These are phyloP conservation scores for Polyporus arcularius DNA, from an alignment of 768 basidiomycete species.

Conservation along the genomic window DNA sequence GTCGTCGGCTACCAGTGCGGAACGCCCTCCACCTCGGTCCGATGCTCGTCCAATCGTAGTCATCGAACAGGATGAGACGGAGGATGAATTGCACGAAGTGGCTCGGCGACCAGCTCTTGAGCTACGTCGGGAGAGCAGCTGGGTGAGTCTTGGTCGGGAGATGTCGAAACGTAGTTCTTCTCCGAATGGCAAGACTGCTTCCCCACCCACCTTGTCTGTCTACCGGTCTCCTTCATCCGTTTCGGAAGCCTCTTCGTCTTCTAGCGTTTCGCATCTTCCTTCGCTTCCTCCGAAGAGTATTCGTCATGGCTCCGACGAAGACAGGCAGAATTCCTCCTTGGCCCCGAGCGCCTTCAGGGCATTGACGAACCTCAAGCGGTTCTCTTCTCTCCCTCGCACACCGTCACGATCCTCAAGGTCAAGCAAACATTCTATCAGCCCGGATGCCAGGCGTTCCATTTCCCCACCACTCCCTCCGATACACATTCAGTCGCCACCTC, in stretches of 20 bases:
- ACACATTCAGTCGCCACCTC: constrained; percentile 1
- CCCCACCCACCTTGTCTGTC: constrained; percentile 5
- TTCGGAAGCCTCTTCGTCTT: constrained; percentile 11
- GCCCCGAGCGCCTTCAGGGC: constrained; percentile 24
- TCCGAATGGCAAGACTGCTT: constrained; percentile 21
- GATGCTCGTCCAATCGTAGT: constrained; percentile 11
- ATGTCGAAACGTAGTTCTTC: constrained; percentile 14
- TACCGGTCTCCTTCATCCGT: constrained; percentile 15
- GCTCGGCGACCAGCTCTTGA: constrained; percentile 17
- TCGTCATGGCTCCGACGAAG: constrained; percentile 17
- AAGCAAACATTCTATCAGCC: constrained; percentile 14
- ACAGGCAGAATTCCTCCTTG: background rate
- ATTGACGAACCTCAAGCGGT: constrained; percentile 40
- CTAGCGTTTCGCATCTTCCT: constrained; percentile 14
- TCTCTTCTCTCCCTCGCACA: constrained; percentile 64
- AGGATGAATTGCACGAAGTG: background rate
- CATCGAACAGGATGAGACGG: constrained; percentile 14
- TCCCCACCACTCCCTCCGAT: constrained; percentile 17
- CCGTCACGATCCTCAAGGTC: constrained; percentile 54
- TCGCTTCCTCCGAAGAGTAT: constrained; percentile 21
- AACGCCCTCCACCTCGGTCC: background rate
- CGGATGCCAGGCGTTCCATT: constrained; percentile 17
- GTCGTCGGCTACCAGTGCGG: constrained; percentile 8
- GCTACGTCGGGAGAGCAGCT: constrained; percentile 29
- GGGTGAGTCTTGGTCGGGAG: constrained; percentile 28